These are phyloP conservation scores for Phialocephala sp. DNA, from an alignment of 2,329 filamentous ascomycete genomes.

Conservation along the genomic window DNA sequence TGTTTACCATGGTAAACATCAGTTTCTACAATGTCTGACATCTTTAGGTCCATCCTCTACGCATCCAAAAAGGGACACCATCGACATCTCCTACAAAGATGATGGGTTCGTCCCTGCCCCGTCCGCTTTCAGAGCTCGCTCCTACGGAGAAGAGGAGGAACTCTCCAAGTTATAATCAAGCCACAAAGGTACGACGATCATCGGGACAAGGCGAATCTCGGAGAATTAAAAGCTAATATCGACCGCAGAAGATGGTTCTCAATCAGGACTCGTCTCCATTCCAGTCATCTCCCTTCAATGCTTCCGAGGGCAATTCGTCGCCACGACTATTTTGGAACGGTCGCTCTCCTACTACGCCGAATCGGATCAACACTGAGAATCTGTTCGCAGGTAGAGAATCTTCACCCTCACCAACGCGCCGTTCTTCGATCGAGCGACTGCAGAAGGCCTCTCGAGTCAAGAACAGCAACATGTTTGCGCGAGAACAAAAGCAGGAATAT, in stretches of 20 bases:
- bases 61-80: constrained; percentile 74
- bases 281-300: constrained; percentile 77
- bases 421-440: constrained; percentile 92
- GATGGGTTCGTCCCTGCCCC: constrained; percentile 60
- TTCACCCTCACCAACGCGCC: constrained; percentile 70
- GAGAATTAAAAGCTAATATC: constrained; percentile 39
- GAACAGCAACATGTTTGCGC: constrained; percentile 96
- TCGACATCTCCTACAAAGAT: constrained; percentile 67
- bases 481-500: constrained; percentile 91
- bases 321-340: constrained; percentile 91
- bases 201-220: constrained; percentile 29
- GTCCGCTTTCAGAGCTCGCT: constrained; percentile 87
- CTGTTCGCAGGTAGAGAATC: constrained; percentile 61
- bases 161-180: constrained; percentile 87
- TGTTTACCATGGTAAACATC: constrained; percentile 13
- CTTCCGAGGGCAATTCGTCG: constrained; percentile 65
- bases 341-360: constrained; percentile 70
- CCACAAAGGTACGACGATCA: constrained; percentile 63
- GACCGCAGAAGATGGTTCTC: constrained; percentile 66
- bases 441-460: constrained; percentile 95
- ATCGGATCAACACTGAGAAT: constrained; percentile 73
- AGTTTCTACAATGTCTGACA: constrained; percentile 4
- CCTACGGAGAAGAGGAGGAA: constrained; percentile 86
- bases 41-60: constrained; percentile 73
- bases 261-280: constrained; percentile 81